phyloP scores from a whole-genome alignment of 345 rosid species.

The Acer saccharum region DNA sequence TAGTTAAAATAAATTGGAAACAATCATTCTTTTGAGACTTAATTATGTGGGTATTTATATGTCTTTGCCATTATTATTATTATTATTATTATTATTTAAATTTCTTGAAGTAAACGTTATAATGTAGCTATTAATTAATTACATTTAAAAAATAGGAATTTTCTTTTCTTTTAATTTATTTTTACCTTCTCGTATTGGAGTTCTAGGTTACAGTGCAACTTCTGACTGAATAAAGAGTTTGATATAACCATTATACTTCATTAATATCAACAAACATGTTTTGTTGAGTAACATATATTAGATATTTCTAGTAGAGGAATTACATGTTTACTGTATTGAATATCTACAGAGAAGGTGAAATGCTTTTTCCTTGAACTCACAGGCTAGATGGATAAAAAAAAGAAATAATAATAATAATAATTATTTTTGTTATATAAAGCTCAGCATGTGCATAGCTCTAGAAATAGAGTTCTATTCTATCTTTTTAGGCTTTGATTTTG shows the following conservation, averaged over 20 bases:
- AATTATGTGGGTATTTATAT: not conserved
- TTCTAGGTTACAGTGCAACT: not conserved
- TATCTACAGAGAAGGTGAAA: not conserved
- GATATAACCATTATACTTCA: not conserved
- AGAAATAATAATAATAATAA: no score
- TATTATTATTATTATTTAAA: no score
- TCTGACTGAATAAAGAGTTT: not conserved
- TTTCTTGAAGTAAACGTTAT: not conserved
- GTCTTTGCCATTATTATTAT: not conserved
- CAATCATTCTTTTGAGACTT: constrained; percentile 7
- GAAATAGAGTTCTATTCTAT: not conserved
- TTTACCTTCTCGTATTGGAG: not conserved
- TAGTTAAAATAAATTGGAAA: constrained; percentile 14
- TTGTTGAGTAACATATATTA: not conserved
- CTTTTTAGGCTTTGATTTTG: not conserved
- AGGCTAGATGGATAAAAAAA: not conserved
- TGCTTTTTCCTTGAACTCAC: constrained; percentile 1
- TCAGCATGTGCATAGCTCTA: not conserved
- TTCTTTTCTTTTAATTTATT: no score
- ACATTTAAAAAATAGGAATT: not conserved
- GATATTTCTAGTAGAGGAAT: not conserved
- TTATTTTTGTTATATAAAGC: not conserved
- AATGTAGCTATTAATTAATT: not conserved
- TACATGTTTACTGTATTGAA: not conserved
- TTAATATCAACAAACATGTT: not conserved